Base-by-base conservation (phyloP, 192 early-diverging fungal genomes). In the Coemansia sp. region DNA sequence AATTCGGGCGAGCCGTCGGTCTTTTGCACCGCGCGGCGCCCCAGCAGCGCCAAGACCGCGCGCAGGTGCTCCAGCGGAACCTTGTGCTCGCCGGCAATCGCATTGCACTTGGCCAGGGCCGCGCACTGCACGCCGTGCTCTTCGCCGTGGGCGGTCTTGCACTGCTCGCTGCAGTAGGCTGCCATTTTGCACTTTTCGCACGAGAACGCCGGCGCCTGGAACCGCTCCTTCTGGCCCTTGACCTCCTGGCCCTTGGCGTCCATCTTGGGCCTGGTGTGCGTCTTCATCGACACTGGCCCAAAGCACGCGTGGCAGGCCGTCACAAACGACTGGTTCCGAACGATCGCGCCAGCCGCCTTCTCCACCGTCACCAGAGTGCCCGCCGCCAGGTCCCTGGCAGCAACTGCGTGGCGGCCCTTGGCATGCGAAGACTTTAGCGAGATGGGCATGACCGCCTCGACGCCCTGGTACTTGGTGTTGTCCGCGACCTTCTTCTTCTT, bases 81-180 rank as follows among this genome's bases (percentile, higher is more conserved):
- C 6, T 39, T 22, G 45, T 70, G 47, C 21, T 48, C 44, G 14
- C 35, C 19, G n/a, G 69, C 44, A 32, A 73, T 61, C 27, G 20
- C 26, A 51, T 73, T 73, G 54, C 41, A 39, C 44, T 62, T 36
- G 1, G 54, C 60, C 56, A 75, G 45, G 1, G 71, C 71, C 2
- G 10, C 47, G 40, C 71, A 75, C 60, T 75, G 71, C 31, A 68
- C 60, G 19, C 18, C 49, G 48, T 75, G 71, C 71, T 67, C 60
- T 22, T 9, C 19, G 22, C 48, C 36, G 30, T 78, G 78, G 11
- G 20, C 28, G 29, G 47, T 44, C 44, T 56, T 47, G 68, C 82
- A 85, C 5, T 13, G 51, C n/a, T 76, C 54, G 7, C 75, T 78
- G 69, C 82, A 85, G 54, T 79, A 83, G 42, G 53, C 63, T 29